A percentile compares a stretch with the other conserved stretches of the same genome.
Conservation (phyloP, 371 early-diverging fungal species). For the Basidiobolus meristosporus region DNA sequence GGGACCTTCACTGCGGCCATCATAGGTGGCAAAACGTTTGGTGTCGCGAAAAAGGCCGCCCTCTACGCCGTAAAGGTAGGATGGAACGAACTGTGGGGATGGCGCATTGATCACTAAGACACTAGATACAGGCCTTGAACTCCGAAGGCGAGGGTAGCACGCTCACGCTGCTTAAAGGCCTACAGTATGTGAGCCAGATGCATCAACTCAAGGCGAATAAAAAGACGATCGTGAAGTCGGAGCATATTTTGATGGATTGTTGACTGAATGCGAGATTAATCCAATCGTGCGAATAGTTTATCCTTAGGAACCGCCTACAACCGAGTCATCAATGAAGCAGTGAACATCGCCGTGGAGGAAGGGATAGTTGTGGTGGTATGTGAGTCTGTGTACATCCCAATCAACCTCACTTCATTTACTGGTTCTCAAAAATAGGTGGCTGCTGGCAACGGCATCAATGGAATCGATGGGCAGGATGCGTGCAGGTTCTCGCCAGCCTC, state of each 20-base stretch:
- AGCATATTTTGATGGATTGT: too few relatives aligned
- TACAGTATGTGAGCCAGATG: slow-evolving; percentile 16
- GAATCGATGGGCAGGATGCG: slow-evolving; percentile 29
- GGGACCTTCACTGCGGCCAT: slow-evolving; percentile 59
- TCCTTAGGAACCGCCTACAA: slow-evolving; percentile 15
- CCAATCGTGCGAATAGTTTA: slow-evolving; percentile 1
- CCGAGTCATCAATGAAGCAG: slow-evolving; percentile 23
- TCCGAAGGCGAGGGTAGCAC: slow-evolving; percentile 14
- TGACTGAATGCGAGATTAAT: too few relatives aligned
- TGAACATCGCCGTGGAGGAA: neutral
- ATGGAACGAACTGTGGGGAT: too few relatives aligned
- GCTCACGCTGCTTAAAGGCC: slow-evolving; percentile 12
- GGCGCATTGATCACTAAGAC: too few relatives aligned
- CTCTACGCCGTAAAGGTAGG: slow-evolving; percentile 68
- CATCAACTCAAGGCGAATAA: slow-evolving; percentile 7
- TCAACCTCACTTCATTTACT: neutral
- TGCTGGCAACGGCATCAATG: slow-evolving; percentile 36
- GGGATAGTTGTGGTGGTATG: slow-evolving; percentile 19
- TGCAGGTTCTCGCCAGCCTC: slow-evolving; percentile 42
- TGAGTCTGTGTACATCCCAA: slow-evolving; percentile 75
- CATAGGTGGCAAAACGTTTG: slow-evolving; percentile 48
- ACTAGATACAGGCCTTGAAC: slow-evolving; percentile 6
- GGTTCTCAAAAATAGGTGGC: slow-evolving; percentile 12
- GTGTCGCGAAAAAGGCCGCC: slow-evolving; percentile 73
- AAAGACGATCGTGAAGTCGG: slow-evolving; percentile 8